phyloP scores from a whole-genome alignment of 345 rosid genomes.

The Bruguiera parviflora region DNA sequence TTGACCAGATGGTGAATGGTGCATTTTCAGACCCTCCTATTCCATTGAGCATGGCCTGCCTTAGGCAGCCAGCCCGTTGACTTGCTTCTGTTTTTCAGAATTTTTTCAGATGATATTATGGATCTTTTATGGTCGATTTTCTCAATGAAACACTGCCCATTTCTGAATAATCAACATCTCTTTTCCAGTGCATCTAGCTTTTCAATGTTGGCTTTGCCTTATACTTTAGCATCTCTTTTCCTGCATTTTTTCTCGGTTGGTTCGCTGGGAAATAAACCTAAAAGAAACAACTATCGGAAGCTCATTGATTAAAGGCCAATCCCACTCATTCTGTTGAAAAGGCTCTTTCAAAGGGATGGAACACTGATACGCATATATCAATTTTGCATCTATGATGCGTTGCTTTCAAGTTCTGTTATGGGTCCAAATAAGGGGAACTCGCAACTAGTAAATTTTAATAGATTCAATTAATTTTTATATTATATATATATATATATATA shows the following conservation, averaged over 20 bases:
- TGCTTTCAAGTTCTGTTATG: no score
- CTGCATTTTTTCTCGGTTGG: no score
- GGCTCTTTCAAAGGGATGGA: not conserved
- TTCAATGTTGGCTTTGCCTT: not conserved
- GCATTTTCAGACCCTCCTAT: slow-evolving; percentile 37
- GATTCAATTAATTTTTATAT: no score
- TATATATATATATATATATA: no score
- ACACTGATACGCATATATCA: not conserved
- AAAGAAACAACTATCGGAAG: no score
- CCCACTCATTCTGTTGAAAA: not conserved
- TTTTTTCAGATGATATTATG: no score
- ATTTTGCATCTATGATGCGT: not conserved
- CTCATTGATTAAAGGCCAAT: no score
- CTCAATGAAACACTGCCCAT: no score
- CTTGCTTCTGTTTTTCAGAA: not conserved
- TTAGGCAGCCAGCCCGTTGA: slow-evolving; percentile 10
- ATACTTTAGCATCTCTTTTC: not conserved
- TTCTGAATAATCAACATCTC: not conserved
- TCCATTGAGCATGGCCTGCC: slow-evolving; percentile 45
- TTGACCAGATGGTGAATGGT: slow-evolving; percentile 30
- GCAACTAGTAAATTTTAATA: no score
- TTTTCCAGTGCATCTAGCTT: not conserved
- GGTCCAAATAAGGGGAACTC: no score
- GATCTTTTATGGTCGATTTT: no score
- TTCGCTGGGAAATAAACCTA: no score